Conservation (phyloP, 805 yeast species). For the Candida qinlingensis region DNA sequence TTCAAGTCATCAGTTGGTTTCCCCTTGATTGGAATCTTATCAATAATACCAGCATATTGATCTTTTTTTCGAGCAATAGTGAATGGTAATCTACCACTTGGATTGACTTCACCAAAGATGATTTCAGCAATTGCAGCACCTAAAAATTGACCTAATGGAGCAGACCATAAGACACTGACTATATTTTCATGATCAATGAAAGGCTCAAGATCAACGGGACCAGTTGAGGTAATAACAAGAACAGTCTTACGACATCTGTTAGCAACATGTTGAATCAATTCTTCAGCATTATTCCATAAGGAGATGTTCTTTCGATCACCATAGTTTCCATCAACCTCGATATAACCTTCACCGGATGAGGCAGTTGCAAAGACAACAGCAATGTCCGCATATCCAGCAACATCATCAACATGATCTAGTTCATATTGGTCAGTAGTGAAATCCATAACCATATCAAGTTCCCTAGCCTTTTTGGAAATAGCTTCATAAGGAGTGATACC, state of each 20-base stretch:
- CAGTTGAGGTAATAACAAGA: slow-evolving; percentile 56
- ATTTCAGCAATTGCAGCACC: slow-evolving; percentile 57
- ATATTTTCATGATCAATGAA: slow-evolving; percentile 53
- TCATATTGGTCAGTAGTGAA: slow-evolving; percentile 42
- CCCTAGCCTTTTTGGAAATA: slow-evolving; percentile 41
- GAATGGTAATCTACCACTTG: slow-evolving; percentile 60
- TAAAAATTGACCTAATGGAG: slow-evolving; percentile 51
- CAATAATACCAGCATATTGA: slow-evolving; percentile 43
- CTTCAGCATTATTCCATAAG: slow-evolving; percentile 55
- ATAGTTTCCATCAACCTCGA: slow-evolving; percentile 50
- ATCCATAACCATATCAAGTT: slow-evolving; percentile 41
- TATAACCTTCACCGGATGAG: slow-evolving; percentile 54
- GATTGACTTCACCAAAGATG: slow-evolving; percentile 55
- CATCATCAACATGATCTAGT: slow-evolving; percentile 36
- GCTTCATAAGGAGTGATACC: slow-evolving; percentile 57
- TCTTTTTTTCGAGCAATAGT: slow-evolving; percentile 49
- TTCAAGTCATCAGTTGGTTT: slow-evolving; percentile 31
- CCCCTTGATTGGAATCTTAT: slow-evolving; percentile 31
- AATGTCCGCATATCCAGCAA: slow-evolving; percentile 46
- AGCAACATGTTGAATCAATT: slow-evolving; percentile 43
- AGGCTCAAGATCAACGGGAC: slow-evolving; percentile 53
- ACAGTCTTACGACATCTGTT: slow-evolving; percentile 47
- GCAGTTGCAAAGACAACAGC: slow-evolving; percentile 51
- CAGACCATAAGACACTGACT: slow-evolving; percentile 49
- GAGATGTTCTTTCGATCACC: slow-evolving; percentile 54